These are phyloP conservation scores for Cladophialophora yegresii DNA, from an alignment of 2,329 filamentous ascomycete genomes.

Conservation along the genomic window DNA sequence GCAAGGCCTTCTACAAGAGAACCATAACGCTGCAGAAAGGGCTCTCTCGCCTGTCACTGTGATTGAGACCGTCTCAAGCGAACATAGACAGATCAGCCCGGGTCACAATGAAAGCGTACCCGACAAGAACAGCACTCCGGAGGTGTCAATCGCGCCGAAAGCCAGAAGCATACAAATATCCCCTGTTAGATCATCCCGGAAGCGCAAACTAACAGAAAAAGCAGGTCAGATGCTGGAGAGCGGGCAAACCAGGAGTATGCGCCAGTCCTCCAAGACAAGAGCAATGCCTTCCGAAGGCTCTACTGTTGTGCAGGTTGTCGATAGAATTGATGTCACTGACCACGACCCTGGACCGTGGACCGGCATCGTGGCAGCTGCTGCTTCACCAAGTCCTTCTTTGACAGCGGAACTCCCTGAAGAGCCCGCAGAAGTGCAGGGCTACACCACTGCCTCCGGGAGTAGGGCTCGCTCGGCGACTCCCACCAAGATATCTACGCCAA, in stretches of 20 bases:
- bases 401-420: not conserved
- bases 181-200: slow-evolving; percentile 11
- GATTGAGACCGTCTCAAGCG: not conserved
- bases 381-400: not conserved
- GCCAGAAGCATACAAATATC: not conserved
- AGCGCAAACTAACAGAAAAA: slow-evolving; percentile 19
- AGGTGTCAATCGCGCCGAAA: not conserved
- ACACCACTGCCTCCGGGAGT: not conserved
- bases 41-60: not conserved
- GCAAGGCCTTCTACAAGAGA: not conserved
- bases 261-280: not conserved
- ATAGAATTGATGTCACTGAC: not conserved
- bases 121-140: not conserved
- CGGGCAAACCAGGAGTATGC: not conserved
- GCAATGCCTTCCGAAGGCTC: not conserved
- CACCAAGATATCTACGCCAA: not conserved
- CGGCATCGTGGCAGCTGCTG: not conserved
- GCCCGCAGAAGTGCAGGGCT: not conserved
- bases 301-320: not conserved
- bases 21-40: not conserved
- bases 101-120: not conserved
- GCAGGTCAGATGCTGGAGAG: not conserved
- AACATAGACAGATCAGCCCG: not conserved
- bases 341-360: not conserved
- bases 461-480: not conserved